Evolutionary conservation across 225 moss, liverwort and hornwort genomes (phyloP).

Genomic region (Marchantia polymorpha): DNA sequence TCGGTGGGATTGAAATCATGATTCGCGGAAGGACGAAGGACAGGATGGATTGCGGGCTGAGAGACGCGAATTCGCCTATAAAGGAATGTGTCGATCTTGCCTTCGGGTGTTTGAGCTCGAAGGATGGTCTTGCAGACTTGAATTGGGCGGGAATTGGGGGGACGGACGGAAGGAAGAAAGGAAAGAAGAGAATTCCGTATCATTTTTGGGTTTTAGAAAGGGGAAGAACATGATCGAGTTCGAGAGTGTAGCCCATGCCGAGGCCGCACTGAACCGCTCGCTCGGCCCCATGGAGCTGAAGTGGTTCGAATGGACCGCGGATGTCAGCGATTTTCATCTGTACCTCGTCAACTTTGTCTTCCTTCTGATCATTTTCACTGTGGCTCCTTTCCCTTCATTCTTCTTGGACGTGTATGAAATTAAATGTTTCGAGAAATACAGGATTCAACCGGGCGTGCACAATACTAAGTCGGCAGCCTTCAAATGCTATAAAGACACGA

Average conservation of each 20-base stretch:
- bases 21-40: too few relatives aligned
- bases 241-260: conserved; percentile 48
- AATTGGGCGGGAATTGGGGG: background rate
- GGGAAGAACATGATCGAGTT: conserved; percentile 35
- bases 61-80: too few relatives aligned
- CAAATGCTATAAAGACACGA: conserved; percentile 66
- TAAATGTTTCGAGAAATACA: conserved; percentile 65
- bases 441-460: conserved; percentile 83
- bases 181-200: background rate
- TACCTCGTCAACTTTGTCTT: conserved; percentile 73
- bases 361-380: conserved; percentile 53
- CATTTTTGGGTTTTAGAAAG: too few relatives aligned
- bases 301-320: conserved; percentile 62
- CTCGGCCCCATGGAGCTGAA: conserved; percentile 51
- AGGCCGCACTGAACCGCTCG: conserved; percentile 50
- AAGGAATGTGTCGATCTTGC: background rate
- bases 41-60: too few relatives aligned
- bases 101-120: background rate
- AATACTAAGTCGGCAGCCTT: conserved; percentile 52
- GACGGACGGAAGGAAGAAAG: background rate
- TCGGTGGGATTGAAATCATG: too few relatives aligned
- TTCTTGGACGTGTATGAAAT: conserved; percentile 66
- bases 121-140: background rate
- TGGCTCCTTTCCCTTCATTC: conserved; percentile 68
- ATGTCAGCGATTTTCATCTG: conserved; percentile 67